phyloP scores from a whole-genome alignment of 345 rosid genomes.

The Hypericum perforatum region DNA sequence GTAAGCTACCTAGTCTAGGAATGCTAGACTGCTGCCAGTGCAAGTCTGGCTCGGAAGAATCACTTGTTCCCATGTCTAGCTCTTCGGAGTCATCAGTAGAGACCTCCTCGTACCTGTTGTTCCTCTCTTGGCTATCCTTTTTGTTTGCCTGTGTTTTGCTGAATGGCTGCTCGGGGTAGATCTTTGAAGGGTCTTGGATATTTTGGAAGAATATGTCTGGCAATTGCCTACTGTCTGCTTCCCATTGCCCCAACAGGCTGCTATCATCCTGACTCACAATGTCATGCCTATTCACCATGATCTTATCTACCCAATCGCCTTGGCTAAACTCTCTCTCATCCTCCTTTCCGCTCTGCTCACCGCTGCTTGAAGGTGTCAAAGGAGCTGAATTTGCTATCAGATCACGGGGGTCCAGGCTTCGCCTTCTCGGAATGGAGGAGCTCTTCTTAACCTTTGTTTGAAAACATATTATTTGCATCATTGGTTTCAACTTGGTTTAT shows the following conservation, averaged over 20 bases:
- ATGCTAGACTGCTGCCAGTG: constrained; percentile 47
- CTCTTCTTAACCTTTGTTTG: constrained; percentile 5
- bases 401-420: constrained; percentile 23
- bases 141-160: constrained; percentile 19
- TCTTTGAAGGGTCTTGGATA: constrained; percentile 26
- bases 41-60: constrained; percentile 58
- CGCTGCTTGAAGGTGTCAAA: constrained; percentile 8
- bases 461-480: background rate
- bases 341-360: constrained; percentile 18
- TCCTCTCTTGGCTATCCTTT: constrained; percentile 39
- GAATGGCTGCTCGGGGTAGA: constrained; percentile 29
- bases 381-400: constrained; percentile 13
- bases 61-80: constrained; percentile 23
- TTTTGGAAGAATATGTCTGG: constrained; percentile 22
- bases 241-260: constrained; percentile 16
- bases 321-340: constrained; percentile 16
- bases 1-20: constrained; percentile 35
- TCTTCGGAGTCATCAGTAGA: constrained; percentile 24
- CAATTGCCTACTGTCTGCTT: constrained; percentile 31
- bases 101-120: constrained; percentile 26
- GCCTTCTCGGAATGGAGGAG: constrained; percentile 7
- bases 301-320: constrained; percentile 24
- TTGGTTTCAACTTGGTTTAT: constrained; percentile 5
- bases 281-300: constrained; percentile 20
- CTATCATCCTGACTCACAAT: constrained; percentile 9